Evolutionary conservation across 1,139 yeast species (phyloP).

Genomic region (Candida glucosophila): DNA sequence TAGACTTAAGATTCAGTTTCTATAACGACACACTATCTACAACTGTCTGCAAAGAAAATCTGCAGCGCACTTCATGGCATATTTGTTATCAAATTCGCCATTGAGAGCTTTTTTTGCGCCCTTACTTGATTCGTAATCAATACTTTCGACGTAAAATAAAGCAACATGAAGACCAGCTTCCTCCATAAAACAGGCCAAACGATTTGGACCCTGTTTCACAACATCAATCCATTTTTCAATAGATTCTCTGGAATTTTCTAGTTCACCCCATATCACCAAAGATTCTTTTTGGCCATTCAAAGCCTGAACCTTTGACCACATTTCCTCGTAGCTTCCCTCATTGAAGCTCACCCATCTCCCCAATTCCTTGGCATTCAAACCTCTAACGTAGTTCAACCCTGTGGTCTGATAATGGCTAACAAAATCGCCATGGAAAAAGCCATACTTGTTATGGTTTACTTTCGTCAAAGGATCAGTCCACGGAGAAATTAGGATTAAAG

Average conservation of each 20-base stretch:
- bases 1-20: no score
- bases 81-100: conserved; percentile 21
- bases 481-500: conserved; percentile 29
- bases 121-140: conserved; percentile 14
- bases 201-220: conserved; percentile 11
- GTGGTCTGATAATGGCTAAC: conserved; percentile 7
- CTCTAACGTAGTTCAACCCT: conserved; percentile 4
- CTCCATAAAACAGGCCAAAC: conserved; percentile 16
- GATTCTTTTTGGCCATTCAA: conserved; percentile 18
- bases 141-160: conserved; percentile 21
- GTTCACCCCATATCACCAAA: conserved; percentile 26
- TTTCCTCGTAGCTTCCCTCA: conserved; percentile 13
- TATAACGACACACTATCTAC: no score
- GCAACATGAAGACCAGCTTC: conserved; percentile 26
- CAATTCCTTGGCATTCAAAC: no score
- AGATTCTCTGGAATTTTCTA: conserved; percentile 27
- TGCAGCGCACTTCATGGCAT: no score
- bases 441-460: conserved; percentile 15
- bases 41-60: no score
- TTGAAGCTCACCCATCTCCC: conserved; percentile 21
- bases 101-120: conserved; percentile 17
- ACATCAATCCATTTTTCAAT: conserved; percentile 13
- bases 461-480: conserved; percentile 22
- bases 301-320: conserved; percentile 24
- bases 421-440: conserved; percentile 16